Percentiles rank a stretch among this genome's conserved stretches.
Conservation (phyloP, 164 flowering plant genomes). For the Berberis thunbergii region DNA sequence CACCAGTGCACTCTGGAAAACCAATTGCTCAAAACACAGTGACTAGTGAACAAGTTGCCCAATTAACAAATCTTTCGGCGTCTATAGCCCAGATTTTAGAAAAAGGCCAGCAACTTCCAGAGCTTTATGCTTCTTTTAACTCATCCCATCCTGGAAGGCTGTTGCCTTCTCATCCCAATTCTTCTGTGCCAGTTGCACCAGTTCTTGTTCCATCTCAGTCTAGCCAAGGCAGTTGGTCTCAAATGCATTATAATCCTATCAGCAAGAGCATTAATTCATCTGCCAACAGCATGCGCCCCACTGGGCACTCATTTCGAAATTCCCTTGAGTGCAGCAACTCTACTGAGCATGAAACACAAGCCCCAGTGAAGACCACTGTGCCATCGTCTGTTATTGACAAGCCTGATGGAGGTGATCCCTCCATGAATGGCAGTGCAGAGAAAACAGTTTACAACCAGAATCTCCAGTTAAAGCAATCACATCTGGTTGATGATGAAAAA, state of each 20-base stretch:
- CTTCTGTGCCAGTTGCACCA: conserved; percentile 15
- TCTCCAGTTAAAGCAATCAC: conserved; percentile 10
- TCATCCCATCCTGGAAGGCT: conserved; percentile 17
- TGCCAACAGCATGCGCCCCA: conserved; percentile 6
- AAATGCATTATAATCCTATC: conserved; percentile 29
- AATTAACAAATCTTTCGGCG: conserved; percentile 35
- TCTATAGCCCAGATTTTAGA: conserved; percentile 51
- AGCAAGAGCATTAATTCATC: conserved; percentile 25
- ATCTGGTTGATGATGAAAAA: conserved; percentile 10
- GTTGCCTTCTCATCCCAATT: conserved; percentile 16
- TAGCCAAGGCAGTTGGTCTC: conserved; percentile 15
- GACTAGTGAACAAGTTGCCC: conserved; percentile 31
- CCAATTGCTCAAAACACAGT: conserved; percentile 18
- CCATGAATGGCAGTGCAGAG: conserved; percentile 6
- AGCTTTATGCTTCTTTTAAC: conserved; percentile 35
- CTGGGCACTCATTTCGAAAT: conserved; percentile 5
- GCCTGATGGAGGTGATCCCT: conserved; percentile 8
- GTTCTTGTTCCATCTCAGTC: conserved; percentile 13
- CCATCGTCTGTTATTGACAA: conserved; percentile 11
- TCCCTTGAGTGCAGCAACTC: conserved; percentile 11
- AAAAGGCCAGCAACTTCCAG: conserved; percentile 43
- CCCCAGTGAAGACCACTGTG: conserved; percentile 6
- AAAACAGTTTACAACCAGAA: conserved; percentile 8
- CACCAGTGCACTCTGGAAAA: conserved; percentile 14
- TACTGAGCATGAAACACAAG: conserved; percentile 8